Evolutionary conservation across 2,329 filamentous ascomycete genomes (phyloP).

Genomic region (Trichoderma guizhouense): DNA sequence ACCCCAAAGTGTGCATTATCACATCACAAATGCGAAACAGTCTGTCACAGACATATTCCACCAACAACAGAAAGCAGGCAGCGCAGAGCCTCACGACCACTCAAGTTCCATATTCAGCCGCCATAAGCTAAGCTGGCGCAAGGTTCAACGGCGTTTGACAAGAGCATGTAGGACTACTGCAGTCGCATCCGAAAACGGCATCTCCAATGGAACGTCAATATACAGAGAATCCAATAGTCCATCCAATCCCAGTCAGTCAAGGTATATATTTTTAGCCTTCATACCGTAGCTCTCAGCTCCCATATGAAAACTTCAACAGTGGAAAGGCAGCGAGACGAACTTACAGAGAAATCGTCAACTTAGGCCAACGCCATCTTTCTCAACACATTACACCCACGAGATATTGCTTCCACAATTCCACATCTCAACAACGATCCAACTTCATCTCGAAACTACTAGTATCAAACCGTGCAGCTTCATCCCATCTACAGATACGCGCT

Average conservation of each 20-base stretch:
- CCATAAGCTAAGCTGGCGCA: background rate
- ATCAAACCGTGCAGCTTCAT: background rate
- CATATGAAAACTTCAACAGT: background rate
- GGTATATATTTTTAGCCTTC: background rate
- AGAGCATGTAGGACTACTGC: background rate
- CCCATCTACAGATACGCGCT: background rate
- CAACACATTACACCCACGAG: background rate
- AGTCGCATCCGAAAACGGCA: background rate
- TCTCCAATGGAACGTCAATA: background rate
- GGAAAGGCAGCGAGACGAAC: background rate
- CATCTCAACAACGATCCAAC: background rate
- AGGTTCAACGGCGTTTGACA: background rate
- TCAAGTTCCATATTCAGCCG: background rate
- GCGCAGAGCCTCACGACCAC: background rate
- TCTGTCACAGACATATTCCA: background rate
- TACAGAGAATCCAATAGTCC: background rate
- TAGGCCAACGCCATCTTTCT: background rate
- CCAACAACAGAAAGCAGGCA: background rate
- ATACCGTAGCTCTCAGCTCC: background rate
- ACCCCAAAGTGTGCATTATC: background rate
- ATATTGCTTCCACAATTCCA: background rate
- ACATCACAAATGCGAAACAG: background rate
- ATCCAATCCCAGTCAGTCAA: background rate
- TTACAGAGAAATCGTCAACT: background rate
- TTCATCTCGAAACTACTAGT: background rate